These are phyloP conservation scores for Stentor roeselii DNA, from an alignment of 73 alveolate species.

Conservation along the genomic window DNA sequence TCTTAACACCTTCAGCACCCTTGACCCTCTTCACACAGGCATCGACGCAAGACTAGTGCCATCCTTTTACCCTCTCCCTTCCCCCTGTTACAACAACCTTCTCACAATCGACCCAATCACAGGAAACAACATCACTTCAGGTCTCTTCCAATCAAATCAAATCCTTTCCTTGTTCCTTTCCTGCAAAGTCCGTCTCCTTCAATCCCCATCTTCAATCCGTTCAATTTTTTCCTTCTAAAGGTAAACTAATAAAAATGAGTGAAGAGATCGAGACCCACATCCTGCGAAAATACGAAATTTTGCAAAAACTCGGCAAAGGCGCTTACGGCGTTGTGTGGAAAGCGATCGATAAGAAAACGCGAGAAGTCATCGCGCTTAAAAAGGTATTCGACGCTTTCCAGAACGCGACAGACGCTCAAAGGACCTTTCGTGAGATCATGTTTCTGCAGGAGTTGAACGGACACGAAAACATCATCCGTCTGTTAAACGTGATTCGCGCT, in stretches of 20 bases:
- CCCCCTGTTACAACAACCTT: conserved; percentile 18
- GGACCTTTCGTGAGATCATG: conserved; percentile 93
- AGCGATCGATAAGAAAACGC: conserved; percentile 58
- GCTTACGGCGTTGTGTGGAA: conserved; percentile 72
- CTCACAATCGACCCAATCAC: conserved; percentile 52
- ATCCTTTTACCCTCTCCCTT: conserved; percentile 40
- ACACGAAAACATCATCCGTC: conserved; percentile 92
- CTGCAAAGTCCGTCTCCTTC: no score
- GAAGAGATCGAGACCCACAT: conserved; percentile 66
- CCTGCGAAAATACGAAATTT: conserved; percentile 63
- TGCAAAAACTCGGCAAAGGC: conserved; percentile 65
- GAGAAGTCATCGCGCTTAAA: conserved; percentile 85
- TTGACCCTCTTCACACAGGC: conserved; percentile 38
- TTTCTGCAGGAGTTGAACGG: conserved; percentile 80
- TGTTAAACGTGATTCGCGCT: conserved; percentile 90
- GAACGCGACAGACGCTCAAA: conserved; percentile 97
- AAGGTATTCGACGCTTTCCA: conserved; percentile 95
- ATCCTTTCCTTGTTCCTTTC: neutral
- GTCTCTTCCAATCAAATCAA: neutral
- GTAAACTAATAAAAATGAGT: conserved; percentile 36
- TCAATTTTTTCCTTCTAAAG: no score
- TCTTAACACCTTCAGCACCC: conserved; percentile 39
- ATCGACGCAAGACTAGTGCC: conserved; percentile 30
- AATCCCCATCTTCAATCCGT: no score
- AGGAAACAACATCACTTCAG: conserved; percentile 36